Conservation (phyloP, 768 basidiomycete genomes). For the Pisolithus tinctorius region DNA sequence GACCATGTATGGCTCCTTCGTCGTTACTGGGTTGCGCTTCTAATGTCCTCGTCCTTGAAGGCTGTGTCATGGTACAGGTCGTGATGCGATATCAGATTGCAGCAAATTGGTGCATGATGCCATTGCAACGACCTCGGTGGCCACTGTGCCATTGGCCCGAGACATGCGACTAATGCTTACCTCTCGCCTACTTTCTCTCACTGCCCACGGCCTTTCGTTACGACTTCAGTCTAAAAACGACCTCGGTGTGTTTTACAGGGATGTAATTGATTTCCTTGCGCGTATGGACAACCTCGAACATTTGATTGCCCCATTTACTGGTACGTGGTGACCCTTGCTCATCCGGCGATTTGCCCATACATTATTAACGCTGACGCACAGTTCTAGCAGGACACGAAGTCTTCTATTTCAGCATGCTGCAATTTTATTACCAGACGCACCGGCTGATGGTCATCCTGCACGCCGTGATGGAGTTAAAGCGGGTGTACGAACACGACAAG, state of each 20-base stretch:
- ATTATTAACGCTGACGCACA: constrained; percentile 22
- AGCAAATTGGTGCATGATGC: constrained; percentile 24
- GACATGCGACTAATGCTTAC: constrained; percentile 33
- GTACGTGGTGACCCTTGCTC: constrained; percentile 19
- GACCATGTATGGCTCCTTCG: constrained; percentile 26
- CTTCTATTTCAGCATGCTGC: constrained; percentile 37
- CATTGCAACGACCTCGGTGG: constrained; percentile 21
- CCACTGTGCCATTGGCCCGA: constrained; percentile 17
- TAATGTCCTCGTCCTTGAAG: constrained; percentile 15
- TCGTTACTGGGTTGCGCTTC: not conserved
- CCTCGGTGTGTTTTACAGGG: constrained; percentile 28
- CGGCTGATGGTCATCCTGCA: constrained; percentile 33
- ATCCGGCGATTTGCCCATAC: not conserved
- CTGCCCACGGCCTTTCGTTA: constrained; percentile 27
- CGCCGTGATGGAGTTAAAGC: constrained; percentile 23
- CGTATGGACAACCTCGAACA: constrained; percentile 32
- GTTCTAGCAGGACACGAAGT: constrained; percentile 37
- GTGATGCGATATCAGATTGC: constrained; percentile 32
- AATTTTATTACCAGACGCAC: constrained; percentile 35
- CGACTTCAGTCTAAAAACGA: constrained; percentile 20
- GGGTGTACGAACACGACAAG: constrained; percentile 13
- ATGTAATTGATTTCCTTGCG: constrained; percentile 25
- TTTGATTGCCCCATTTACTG: constrained; percentile 31
- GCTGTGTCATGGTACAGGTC: constrained; percentile 37
- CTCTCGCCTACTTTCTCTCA: constrained; percentile 29